Evolutionary conservation across 2,329 filamentous ascomycete species (phyloP).

Genomic region (Zymoseptoria ardabiliae): DNA sequence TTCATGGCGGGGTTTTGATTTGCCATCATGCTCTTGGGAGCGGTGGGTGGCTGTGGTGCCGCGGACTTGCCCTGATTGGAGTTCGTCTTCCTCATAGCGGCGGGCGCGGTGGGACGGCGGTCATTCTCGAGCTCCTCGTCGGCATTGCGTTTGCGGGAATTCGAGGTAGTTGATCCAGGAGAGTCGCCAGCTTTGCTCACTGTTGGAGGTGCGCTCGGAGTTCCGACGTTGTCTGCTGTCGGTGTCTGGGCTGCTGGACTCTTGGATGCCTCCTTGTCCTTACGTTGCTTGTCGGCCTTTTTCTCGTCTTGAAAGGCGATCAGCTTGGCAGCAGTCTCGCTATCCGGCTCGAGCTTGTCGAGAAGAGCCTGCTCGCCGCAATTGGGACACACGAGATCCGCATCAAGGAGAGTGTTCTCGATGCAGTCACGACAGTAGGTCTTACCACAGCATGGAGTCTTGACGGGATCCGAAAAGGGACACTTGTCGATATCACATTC

Average conservation of each 20-base stretch:
- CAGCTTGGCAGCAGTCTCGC: conserved; percentile 80
- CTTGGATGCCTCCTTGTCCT: conserved; percentile 35
- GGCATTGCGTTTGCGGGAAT: conserved; percentile 72
- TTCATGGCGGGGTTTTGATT: conserved; percentile 39
- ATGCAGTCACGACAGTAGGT: conserved; percentile 99
- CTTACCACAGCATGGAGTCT: conserved; percentile 96
- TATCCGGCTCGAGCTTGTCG: conserved; percentile 79
- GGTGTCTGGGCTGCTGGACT: conserved; percentile 27
- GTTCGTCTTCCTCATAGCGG: conserved; percentile 35
- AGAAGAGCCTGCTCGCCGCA: conserved; percentile 89
- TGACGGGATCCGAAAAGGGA: conserved; percentile 97
- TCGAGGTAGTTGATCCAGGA: conserved; percentile 29
- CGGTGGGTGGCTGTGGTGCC: conserved; percentile 19
- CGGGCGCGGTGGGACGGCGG: conserved; percentile 38
- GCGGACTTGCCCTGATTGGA: conserved; percentile 31
- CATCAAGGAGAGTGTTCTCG: conserved; percentile 96
- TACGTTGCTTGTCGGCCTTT: conserved; percentile 38
- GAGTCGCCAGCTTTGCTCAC: conserved; percentile 27
- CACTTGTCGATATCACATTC: conserved; percentile 95
- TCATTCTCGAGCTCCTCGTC: conserved; percentile 55
- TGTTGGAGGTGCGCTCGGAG: conserved; percentile 14
- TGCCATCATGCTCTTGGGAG: conserved; percentile 28
- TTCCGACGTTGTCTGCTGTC: conserved; percentile 13
- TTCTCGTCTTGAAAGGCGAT: conserved; percentile 61
- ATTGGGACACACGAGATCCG: conserved; percentile 90